A percentile compares a stretch with the other conserved stretches of the same genome.
Conservation (phyloP, 2,329 filamentous ascomycete genomes). For the Ascochyta koolunga region DNA sequence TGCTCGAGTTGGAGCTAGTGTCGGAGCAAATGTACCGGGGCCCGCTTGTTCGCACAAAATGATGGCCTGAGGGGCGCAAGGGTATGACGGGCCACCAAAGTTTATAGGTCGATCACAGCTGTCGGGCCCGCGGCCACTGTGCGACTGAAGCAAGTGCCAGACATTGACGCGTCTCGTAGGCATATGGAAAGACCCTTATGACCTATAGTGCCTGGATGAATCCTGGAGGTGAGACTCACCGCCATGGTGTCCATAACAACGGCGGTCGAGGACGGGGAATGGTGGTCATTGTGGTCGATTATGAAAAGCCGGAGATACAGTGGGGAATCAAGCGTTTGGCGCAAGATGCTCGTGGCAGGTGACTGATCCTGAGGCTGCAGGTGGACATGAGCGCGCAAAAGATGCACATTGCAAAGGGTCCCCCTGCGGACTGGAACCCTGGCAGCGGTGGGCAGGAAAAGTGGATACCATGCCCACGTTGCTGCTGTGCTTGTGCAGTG, state of each 20-base stretch:
- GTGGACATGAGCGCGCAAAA: slow-evolving; percentile 8
- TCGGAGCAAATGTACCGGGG: slow-evolving; percentile 12
- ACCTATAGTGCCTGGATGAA: slow-evolving; percentile 13
- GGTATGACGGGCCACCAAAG: slow-evolving; percentile 10
- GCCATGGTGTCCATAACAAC: slow-evolving; percentile 18
- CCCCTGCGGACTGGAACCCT: slow-evolving; percentile 5
- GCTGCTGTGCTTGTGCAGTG: slow-evolving; percentile 16
- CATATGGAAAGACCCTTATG: slow-evolving; percentile 11
- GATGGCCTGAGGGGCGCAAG: slow-evolving; percentile 13
- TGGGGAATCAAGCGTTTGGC: slow-evolving; percentile 12
- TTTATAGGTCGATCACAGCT: slow-evolving; percentile 30
- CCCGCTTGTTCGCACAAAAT: slow-evolving; percentile 20
- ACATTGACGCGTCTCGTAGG: slow-evolving; percentile 24
- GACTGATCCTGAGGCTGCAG: slow-evolving; percentile 13
- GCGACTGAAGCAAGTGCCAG: slow-evolving; percentile 20
- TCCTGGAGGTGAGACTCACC: slow-evolving; percentile 24
- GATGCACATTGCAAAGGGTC: slow-evolving; percentile 8
- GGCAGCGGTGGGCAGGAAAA: slow-evolving; percentile 7
- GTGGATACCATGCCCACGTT: slow-evolving; percentile 15
- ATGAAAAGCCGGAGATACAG: slow-evolving; percentile 14
- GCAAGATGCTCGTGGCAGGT: slow-evolving; percentile 11
- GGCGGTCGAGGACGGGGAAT: slow-evolving; percentile 7
- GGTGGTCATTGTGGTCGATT: slow-evolving; percentile 10
- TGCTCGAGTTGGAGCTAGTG: slow-evolving; percentile 11
- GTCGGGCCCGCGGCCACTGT: slow-evolving; percentile 22